Evolutionary conservation across 2,329 filamentous ascomycete species (phyloP).

Genomic region (Fusarium nygamai): DNA sequence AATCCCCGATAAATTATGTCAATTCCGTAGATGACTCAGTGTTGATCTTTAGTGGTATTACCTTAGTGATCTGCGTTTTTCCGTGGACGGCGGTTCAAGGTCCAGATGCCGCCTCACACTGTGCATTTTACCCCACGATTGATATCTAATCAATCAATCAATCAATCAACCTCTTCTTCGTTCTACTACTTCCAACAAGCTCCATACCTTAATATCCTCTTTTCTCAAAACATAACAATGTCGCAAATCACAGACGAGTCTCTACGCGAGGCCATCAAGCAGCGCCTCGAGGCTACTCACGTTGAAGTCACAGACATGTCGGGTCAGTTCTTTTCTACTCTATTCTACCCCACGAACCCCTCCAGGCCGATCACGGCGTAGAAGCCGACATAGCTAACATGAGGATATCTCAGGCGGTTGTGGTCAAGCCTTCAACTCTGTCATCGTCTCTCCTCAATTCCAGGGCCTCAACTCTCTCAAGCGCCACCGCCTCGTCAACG

Average conservation of each 20-base stretch:
- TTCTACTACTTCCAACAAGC: neutral
- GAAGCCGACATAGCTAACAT: conserved; percentile 6
- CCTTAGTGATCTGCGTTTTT: neutral
- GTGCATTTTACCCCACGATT: conserved; percentile 36
- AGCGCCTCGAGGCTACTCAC: conserved; percentile 77
- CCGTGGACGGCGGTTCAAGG: neutral
- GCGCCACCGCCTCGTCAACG: conserved; percentile 87
- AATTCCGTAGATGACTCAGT: neutral
- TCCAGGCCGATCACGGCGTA: conserved; percentile 22
- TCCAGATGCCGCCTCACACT: conserved; percentile 18
- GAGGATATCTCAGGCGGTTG: conserved; percentile 61
- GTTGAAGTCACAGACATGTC: conserved; percentile 94
- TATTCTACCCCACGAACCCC: conserved; percentile 14
- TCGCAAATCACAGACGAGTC: conserved; percentile 76
- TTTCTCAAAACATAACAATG: conserved; percentile 48
- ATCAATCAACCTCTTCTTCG: conserved; percentile 43
- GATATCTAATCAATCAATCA: conserved; percentile 52
- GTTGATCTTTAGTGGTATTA: too few species aligned
- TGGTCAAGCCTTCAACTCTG: conserved; percentile 68
- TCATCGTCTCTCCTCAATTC: conserved; percentile 74
- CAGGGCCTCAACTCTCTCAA: conserved; percentile 80
- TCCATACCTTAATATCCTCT: neutral
- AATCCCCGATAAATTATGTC: too few species aligned
- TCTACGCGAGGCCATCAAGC: conserved; percentile 73
- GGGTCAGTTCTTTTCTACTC: conserved; percentile 63